phyloP scores from a whole-genome alignment of 306 rosid genomes.

The Hippophae rhamnoides region DNA sequence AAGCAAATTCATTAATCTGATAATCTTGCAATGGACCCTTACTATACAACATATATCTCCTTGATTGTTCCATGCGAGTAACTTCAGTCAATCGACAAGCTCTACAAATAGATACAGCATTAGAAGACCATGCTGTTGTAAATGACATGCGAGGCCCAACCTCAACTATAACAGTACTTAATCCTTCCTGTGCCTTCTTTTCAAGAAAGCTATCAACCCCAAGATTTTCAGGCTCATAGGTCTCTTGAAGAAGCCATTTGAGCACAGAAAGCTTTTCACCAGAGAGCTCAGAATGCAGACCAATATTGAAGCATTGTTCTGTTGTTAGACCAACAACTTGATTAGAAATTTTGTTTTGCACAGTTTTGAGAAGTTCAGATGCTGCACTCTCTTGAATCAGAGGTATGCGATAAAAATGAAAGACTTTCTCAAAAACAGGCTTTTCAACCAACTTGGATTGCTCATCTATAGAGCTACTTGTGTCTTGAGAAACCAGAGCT shows the following conservation, averaged over 20 bases:
- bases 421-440: constrained; percentile 39
- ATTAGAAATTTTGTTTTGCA: constrained; percentile 54
- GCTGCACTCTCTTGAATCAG: constrained; percentile 64
- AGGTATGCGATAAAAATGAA: constrained; percentile 60
- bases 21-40: constrained; percentile 34
- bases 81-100: constrained; percentile 86
- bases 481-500: constrained; percentile 42
- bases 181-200: constrained; percentile 56
- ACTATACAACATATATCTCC: constrained; percentile 66
- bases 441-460: constrained; percentile 37
- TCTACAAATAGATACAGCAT: constrained; percentile 76
- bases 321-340: constrained; percentile 63
- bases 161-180: constrained; percentile 49
- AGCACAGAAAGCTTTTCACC: constrained; percentile 40
- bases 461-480: constrained; percentile 33
- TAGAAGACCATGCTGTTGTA: constrained; percentile 89
- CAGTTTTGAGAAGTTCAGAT: constrained; percentile 53
- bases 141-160: constrained; percentile 89
- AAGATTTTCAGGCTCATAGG: constrained; percentile 77
- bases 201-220: constrained; percentile 71
- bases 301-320: constrained; percentile 75
- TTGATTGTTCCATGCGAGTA: constrained; percentile 69
- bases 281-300: constrained; percentile 42
- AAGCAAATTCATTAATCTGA: constrained; percentile 58
- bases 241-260: constrained; percentile 80